Percentiles rank a stretch among this genome's conserved stretches.
Evolutionary conservation across 2,329 filamentous ascomycete genomes (phyloP).

Genomic region (Mycosphaerella arachidis): DNA sequence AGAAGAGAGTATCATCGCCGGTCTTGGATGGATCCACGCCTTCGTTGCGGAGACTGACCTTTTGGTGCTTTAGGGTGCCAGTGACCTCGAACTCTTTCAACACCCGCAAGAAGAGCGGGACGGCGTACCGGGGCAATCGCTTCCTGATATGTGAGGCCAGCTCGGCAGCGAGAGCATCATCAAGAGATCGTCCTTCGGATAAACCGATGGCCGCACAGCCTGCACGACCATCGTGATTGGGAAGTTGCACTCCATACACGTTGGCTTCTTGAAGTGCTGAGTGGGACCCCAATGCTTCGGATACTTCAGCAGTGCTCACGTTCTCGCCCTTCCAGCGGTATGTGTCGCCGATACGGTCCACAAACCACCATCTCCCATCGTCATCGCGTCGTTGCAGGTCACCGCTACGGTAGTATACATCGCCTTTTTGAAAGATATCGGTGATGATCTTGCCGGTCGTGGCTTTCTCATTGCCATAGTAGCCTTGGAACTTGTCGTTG

Average conservation of each 20-base stretch:
- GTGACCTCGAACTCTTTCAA: constrained; percentile 61
- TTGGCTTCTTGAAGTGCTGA: constrained; percentile 69
- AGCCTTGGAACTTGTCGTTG: constrained; percentile 68
- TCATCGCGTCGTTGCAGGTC: constrained; percentile 68
- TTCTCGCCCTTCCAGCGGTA: constrained; percentile 69
- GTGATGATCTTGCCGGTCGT: constrained; percentile 70
- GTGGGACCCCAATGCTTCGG: constrained; percentile 70
- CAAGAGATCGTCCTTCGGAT: constrained; percentile 34
- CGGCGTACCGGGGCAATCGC: constrained; percentile 66
- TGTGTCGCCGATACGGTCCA: constrained; percentile 73
- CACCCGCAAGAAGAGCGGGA: constrained; percentile 72
- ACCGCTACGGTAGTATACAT: constrained; percentile 80
- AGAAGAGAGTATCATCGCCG: constrained; percentile 53
- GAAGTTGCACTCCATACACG: constrained; percentile 51
- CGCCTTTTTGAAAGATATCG: constrained; percentile 67
- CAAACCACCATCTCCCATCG: constrained; percentile 70
- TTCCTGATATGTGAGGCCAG: constrained; percentile 56
- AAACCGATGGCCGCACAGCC: constrained; percentile 70
- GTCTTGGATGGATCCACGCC: constrained; percentile 65
- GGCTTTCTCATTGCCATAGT: constrained; percentile 69
- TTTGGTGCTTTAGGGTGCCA: constrained; percentile 87
- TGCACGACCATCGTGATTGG: constrained; percentile 53
- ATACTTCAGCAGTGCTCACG: constrained; percentile 58
- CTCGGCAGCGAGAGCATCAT: constrained; percentile 40
- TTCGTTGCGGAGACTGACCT: constrained; percentile 64